Evolutionary conservation across 2,329 filamentous ascomycete species (phyloP).

Genomic region (Thermoascus crustaceus): DNA sequence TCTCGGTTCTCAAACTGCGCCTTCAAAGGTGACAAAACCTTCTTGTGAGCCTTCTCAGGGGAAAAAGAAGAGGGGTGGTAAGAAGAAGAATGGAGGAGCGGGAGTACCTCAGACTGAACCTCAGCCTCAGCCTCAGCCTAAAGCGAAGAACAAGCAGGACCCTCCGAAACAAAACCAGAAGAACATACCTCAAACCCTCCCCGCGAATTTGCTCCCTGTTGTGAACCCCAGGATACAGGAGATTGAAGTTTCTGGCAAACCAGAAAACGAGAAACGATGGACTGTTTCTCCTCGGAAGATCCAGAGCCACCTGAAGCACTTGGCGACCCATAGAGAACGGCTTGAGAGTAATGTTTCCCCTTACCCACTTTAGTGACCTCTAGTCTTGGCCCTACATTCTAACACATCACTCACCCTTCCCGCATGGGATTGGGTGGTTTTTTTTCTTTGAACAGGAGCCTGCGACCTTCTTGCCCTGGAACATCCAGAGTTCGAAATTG

Average conservation of each 20-base stretch:
- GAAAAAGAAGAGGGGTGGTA: neutral
- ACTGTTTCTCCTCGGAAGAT: slow-evolving; percentile 11
- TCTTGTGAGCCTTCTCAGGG: too few relatives aligned
- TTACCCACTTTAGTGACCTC: neutral
- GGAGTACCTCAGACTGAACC: too few relatives aligned
- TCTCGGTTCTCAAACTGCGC: neutral
- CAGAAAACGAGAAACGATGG: slow-evolving; percentile 12
- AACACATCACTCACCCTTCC: neutral
- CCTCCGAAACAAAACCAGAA: neutral
- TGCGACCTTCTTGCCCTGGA: slow-evolving; percentile 18
- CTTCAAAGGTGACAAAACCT: neutral
- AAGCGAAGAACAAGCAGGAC: neutral
- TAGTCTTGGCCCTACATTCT: neutral
- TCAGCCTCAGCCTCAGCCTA: neutral
- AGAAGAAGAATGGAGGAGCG: too few relatives aligned
- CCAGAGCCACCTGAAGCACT: slow-evolving; percentile 4
- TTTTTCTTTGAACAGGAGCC: slow-evolving; percentile 11
- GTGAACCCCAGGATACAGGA: slow-evolving; percentile 11
- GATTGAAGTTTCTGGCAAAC: slow-evolving; percentile 5
- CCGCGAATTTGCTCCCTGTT: slow-evolving; percentile 15
- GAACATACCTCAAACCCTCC: neutral
- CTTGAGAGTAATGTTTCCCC: slow-evolving; percentile 14
- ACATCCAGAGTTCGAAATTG: slow-evolving; percentile 12
- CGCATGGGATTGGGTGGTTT: slow-evolving; percentile 1
- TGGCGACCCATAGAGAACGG: slow-evolving; percentile 8